Base-by-base conservation (phyloP, 306 rosid genomes). In the Begonia masoniana region DNA sequence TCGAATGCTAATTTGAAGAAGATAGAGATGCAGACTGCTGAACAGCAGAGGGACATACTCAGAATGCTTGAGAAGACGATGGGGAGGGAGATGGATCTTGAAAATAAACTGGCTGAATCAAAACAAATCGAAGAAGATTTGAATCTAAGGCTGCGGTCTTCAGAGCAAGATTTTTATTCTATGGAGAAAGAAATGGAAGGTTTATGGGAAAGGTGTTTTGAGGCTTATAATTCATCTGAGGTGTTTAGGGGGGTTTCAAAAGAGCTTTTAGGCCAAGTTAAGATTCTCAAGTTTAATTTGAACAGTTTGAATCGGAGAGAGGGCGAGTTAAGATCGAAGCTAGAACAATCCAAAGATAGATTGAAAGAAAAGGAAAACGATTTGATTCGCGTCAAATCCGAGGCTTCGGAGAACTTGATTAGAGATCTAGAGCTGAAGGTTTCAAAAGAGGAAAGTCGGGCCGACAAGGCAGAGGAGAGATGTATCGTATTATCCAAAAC, bases 21-120 rank as follows among this genome's bases (percentile, higher is more conserved):
- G 60, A 68, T 75, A 62, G 71, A 84, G 13, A 67, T 82, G 79
- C 85, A 76, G 56, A 82, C 92, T 42, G 66, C 62, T 59, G 93
- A 71, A 61, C 85, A 79, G 58, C 88, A 77, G 68, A 84, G 78
- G 53, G 60, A 70, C 64, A 68, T 88, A 59, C 71, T 88, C 62
- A 82, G 84, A 76, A 68, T 77, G 84, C 78, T 84, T 14, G 95
- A 88, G 72, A 84, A 77, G 62, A 71, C 95, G 47, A 66, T 84
- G 74, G 88, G 85, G 17, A 77, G 76, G 64, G 97, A 84, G 59
- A 72, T 88, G 62, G 95, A 88, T 61, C 86, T 84, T 57, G 93
- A 84, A 69, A 82, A 79, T 75, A 80, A 63, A 58, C 15, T 79
- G 43, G 50, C 69, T 13, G 81, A 79, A 50, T 71, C 79, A 6